phyloP scores from a whole-genome alignment of 2,329 filamentous ascomycete species.

The Cadophora sp. region DNA sequence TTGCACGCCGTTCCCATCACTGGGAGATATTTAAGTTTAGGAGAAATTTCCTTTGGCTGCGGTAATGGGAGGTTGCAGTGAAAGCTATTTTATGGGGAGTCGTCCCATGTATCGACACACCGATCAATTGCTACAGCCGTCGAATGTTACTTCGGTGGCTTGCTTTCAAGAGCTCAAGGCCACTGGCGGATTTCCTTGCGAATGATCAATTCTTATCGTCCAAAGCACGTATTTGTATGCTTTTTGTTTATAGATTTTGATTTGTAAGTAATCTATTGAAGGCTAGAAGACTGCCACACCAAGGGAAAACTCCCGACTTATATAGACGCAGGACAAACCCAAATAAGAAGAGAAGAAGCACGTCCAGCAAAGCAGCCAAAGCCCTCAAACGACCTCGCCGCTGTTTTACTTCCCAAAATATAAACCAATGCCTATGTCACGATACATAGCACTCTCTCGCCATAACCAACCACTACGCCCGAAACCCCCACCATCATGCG shows the following conservation, averaged over 20 bases:
- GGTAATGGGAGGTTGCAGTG: neutral
- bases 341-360: neutral
- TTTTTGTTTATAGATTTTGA: neutral
- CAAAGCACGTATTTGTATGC: neutral
- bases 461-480: constrained; percentile 32
- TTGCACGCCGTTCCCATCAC: neutral
- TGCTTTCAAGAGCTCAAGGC: neutral
- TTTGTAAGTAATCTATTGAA: neutral
- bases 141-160: neutral
- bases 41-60: neutral
- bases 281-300: too few species aligned
- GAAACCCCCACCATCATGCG: constrained; percentile 1
- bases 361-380: neutral
- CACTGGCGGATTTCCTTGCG: neutral
- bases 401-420: constrained; percentile 35
- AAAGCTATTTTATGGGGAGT: neutral
- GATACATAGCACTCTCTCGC: constrained; percentile 42
- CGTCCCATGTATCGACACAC: neutral
- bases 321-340: neutral
- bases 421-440: constrained; percentile 37
- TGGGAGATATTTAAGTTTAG: neutral
- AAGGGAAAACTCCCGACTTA: neutral
- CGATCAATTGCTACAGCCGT: neutral
- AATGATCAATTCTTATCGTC: neutral
- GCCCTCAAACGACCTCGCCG: neutral